These are phyloP conservation scores for Hanseniaspora guilliermondii DNA, from an alignment of 805 yeast species.

Conservation along the genomic window DNA sequence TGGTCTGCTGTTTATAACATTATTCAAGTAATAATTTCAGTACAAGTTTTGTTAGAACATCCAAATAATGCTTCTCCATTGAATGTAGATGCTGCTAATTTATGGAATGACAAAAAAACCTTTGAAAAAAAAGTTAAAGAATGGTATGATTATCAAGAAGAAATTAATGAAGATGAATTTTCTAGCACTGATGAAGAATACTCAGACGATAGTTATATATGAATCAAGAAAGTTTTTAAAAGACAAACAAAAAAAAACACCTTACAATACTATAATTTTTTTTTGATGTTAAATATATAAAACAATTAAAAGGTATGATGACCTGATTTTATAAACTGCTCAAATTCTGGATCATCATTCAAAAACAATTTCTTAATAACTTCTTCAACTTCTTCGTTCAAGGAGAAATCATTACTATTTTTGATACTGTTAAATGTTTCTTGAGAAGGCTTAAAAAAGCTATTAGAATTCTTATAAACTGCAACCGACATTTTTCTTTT, in stretches of 20 bases:
- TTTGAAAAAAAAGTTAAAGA: conserved; percentile 20
- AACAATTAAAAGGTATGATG: not conserved
- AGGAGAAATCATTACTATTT: conserved; percentile 27
- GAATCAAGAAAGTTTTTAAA: no score
- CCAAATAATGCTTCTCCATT: conserved; percentile 48
- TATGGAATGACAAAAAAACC: conserved; percentile 38
- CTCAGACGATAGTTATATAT: not conserved
- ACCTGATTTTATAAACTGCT: conserved; percentile 7
- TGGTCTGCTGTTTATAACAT: conserved; percentile 57
- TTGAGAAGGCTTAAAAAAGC: not conserved
- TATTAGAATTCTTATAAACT: not conserved
- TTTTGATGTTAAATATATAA: not conserved
- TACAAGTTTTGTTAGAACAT: conserved; percentile 49
- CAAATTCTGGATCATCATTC: conserved; percentile 17
- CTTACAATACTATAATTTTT: no score
- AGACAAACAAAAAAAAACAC: no score
- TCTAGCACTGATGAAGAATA: not conserved
- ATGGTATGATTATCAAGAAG: conserved; percentile 17
- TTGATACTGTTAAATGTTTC: conserved; percentile 20
- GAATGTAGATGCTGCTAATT: conserved; percentile 45
- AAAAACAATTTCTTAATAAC: conserved; percentile 27
- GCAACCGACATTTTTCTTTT: not conserved
- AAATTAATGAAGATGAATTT: conserved; percentile 7
- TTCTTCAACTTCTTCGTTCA: conserved; percentile 29
- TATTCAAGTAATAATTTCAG: conserved; percentile 44